Conservation (phyloP, 73 alveolate genomes). For the Durusdinium trenchii region DNA sequence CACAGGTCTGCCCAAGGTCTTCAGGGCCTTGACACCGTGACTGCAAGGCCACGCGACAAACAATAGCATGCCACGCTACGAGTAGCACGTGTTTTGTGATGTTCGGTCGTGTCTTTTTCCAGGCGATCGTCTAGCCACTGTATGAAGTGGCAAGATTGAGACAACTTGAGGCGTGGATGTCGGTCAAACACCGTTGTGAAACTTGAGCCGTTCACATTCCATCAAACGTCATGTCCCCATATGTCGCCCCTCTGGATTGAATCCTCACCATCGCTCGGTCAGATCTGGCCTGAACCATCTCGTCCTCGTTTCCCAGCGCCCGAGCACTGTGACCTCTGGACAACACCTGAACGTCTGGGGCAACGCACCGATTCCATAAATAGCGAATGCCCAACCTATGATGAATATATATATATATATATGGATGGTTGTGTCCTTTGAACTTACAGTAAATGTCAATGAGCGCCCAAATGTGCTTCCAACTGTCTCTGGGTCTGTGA, state of each 20-base stretch:
- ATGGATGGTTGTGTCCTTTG: too few relatives aligned
- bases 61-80: background rate
- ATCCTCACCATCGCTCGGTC: too few relatives aligned
- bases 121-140: too few relatives aligned
- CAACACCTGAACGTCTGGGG: slow-evolving; percentile 24
- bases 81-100: too few relatives aligned
- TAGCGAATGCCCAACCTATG: too few relatives aligned
- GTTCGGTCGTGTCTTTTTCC: too few relatives aligned
- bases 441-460: too few relatives aligned
- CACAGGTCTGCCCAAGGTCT: slow-evolving; percentile 90
- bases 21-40: slow-evolving; percentile 51
- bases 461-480: too few relatives aligned
- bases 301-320: slow-evolving; percentile 93
- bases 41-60: background rate
- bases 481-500: too few relatives aligned
- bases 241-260: background rate
- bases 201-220: background rate
- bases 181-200: background rate
- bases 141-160: too few relatives aligned
- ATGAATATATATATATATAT: too few relatives aligned
- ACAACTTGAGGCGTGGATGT: too few relatives aligned
- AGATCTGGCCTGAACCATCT: slow-evolving; percentile 53
- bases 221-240: background rate
- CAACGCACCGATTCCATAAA: background rate
- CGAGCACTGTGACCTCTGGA: slow-evolving; percentile 87